Evolutionary conservation across 176 grass and related monocot genomes (phyloP), one percentile per base, ranked within the genome.

Genomic region (Musa acuminata): DNA sequence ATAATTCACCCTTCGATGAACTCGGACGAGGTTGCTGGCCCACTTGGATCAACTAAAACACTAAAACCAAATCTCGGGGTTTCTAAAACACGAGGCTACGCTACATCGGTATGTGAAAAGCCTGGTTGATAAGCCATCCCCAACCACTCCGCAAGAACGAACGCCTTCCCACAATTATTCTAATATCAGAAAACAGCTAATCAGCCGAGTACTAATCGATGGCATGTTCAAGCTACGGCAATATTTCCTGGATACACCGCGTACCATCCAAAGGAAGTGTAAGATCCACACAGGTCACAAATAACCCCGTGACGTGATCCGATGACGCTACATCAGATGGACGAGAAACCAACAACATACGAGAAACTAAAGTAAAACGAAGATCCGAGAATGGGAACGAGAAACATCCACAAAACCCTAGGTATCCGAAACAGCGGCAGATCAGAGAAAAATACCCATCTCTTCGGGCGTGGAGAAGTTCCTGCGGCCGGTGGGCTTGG

Each of bases 391-490:
- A 65, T 11, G 63, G 26, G 26, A 24, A 25, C 63, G 26, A 11
- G 2, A 26, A 65, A 8, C 22, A 27, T 13, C 12, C 23, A 69
- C 8, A 55, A 20, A 21, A 78, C 13, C 63, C 24, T 8, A 59
- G 17, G 21, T 73, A n/a, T 24, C n/a, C 16, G 8, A 12, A 5
- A 50, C 8, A 24, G 13, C 22, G 53, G 14, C 12, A 11, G 1
- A 67, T 1, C 19, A 69, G 60, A 21, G 27, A 55, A n/a, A 12
- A 35, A 52, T 86, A 97, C 90, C 90, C 77, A 97, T 90, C 87
- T 92, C 87, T 74, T 92, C 90, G 8, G 69, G 73, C 22, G 67
- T 75, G 81, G 93, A 96, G 87, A 96, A 96, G 80, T 81, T 88
- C 29, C 93, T 78, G 72, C 78, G 26, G 53, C 93, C 89, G 35